These are phyloP conservation scores for Fusarium sacchari DNA, from an alignment of 2,329 filamentous ascomycete genomes.

Conservation along the genomic window DNA sequence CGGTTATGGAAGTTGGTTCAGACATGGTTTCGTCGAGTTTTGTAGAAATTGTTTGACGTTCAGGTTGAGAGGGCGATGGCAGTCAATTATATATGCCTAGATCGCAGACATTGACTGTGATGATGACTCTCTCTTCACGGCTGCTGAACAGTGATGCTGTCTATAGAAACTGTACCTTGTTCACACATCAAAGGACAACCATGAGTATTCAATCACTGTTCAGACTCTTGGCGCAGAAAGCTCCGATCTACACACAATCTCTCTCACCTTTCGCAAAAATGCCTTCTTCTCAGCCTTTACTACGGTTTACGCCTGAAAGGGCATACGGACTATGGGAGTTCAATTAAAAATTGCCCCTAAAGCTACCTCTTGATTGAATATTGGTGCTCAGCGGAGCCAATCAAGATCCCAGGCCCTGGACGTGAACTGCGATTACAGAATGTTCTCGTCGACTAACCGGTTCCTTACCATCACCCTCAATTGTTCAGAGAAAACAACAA, in stretches of 20 bases:
- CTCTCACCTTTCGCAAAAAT: neutral
- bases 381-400: neutral
- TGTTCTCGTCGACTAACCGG: neutral
- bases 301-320: rapidly evolving
- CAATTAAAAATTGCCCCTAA: neutral
- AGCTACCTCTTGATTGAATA: neutral
- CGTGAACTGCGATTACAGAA: neutral
- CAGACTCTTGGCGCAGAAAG: neutral
- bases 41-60: no score
- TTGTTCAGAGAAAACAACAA: neutral
- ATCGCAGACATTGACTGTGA: rapidly evolving
- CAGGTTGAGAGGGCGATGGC: no score
- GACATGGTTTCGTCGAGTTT: neutral
- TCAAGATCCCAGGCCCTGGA: neutral
- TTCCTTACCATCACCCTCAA: neutral
- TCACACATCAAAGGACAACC: neutral
- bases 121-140: rapidly evolving
- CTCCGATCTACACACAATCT: neutral
- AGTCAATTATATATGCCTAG: neutral
- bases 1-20: neutral
- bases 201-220: no score
- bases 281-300: neutral
- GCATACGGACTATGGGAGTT: neutral
- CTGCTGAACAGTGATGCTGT: neutral
- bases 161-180: rapidly evolving